Percentiles rank a stretch among this genome's conserved stretches.
Evolutionary conservation across 2,329 filamentous ascomycete genomes (phyloP).

Genomic region (Pseudocercospora vitis): DNA sequence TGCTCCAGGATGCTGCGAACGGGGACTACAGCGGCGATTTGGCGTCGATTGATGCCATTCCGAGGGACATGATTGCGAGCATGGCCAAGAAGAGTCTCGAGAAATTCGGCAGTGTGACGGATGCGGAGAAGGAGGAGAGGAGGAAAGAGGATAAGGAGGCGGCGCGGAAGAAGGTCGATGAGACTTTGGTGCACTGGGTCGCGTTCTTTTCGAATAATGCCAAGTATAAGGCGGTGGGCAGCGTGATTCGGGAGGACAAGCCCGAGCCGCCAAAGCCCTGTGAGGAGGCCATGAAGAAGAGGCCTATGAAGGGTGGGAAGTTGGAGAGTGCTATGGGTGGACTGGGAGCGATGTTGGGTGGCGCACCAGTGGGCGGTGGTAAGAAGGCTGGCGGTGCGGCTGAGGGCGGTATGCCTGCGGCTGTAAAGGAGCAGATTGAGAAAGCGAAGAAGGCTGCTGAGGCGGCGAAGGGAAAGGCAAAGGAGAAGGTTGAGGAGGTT

Average conservation of each 20-base stretch:
- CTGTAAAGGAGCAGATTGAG: slow-evolving; percentile 24
- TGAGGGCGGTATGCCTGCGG: slow-evolving; percentile 25
- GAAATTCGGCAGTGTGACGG: slow-evolving; percentile 27
- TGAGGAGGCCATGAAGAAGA: slow-evolving; percentile 34
- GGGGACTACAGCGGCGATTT: slow-evolving; percentile 24
- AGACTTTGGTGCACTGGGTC: slow-evolving; percentile 64
- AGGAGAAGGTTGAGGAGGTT: slow-evolving; percentile 10
- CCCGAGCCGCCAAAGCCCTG: slow-evolving; percentile 31
- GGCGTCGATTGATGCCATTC: slow-evolving; percentile 24
- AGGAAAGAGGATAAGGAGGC: slow-evolving; percentile 26
- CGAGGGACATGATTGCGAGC: slow-evolving; percentile 25
- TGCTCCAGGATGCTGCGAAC: slow-evolving; percentile 23
- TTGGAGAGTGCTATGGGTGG: slow-evolving; percentile 29
- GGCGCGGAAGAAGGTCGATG: slow-evolving; percentile 64
- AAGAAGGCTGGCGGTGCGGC: slow-evolving; percentile 3
- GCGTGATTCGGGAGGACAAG: slow-evolving; percentile 25
- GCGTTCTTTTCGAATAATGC: slow-evolving; percentile 39
- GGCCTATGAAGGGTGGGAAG: slow-evolving; percentile 34
- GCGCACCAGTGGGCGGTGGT: slow-evolving; percentile 9
- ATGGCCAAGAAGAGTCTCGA: slow-evolving; percentile 32
- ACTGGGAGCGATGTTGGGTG: slow-evolving; percentile 17
- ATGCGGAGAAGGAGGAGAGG: slow-evolving; percentile 22
- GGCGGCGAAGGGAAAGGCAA: slow-evolving; percentile 10
- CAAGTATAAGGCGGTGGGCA: slow-evolving; percentile 32
- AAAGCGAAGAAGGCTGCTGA: slow-evolving; percentile 20